Evolutionary conservation across 192 early-diverging fungal genomes (phyloP).

Genomic region (Physocladia obscura): DNA sequence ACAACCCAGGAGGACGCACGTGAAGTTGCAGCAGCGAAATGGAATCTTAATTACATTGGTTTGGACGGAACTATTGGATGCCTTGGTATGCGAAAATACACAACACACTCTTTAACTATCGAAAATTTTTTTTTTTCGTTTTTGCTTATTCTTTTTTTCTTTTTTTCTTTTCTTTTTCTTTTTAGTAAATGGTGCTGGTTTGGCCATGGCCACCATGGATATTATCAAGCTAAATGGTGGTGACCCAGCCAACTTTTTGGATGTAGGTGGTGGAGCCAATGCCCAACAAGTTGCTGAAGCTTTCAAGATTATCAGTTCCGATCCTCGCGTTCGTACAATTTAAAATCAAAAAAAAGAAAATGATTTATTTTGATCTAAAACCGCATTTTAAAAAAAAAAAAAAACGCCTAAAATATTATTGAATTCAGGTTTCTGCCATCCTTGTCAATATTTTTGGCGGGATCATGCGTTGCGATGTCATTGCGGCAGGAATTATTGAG

Average conservation of each 20-base stretch:
- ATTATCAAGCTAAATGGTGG: conserved; percentile 99
- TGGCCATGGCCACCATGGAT: conserved; percentile 99
- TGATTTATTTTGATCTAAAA: conserved; percentile 13
- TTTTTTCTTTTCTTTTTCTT: neutral
- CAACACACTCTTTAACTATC: neutral
- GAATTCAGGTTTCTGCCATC: conserved; percentile 74
- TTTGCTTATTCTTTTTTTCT: neutral
- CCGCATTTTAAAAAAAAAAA: no score
- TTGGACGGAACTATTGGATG: conserved; percentile 97
- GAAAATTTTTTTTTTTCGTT: no score
- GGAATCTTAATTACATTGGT: conserved; percentile 99
- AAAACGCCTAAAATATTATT: neutral
- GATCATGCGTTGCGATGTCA: conserved; percentile 99
- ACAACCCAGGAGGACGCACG: conserved; percentile 93
- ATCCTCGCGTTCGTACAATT: conserved; percentile 67
- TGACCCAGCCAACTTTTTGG: conserved; percentile 98
- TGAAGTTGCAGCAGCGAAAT: conserved; percentile 95
- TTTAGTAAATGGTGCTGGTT: conserved; percentile 90
- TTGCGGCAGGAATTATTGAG: conserved; percentile 96
- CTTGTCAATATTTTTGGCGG: conserved; percentile 99
- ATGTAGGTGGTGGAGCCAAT: conserved; percentile 96
- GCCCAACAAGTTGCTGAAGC: conserved; percentile 96
- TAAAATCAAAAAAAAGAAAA: no score
- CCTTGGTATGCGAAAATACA: conserved; percentile 63
- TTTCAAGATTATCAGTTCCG: conserved; percentile 98